These are phyloP conservation scores for Vanderwaltozyma tropicalis DNA, from an alignment of 805 yeast species.

Conservation along the genomic window DNA sequence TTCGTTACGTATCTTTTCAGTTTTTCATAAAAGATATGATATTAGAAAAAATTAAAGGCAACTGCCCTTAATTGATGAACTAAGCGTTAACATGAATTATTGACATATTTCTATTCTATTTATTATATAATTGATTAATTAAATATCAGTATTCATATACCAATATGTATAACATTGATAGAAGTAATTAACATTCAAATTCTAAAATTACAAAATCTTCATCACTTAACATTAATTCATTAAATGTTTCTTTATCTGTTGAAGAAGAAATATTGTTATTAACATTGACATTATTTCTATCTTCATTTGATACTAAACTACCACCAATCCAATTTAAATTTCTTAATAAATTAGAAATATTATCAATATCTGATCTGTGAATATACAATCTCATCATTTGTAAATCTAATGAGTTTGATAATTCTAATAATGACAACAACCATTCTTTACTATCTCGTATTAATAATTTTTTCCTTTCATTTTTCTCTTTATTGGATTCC, in stretches of 20 bases:
- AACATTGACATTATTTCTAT: slow-evolving; percentile 7
- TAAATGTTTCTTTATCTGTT: slow-evolving; percentile 1
- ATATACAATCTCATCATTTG: slow-evolving; percentile 16
- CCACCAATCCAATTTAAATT: slow-evolving; percentile 29
- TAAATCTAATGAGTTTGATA: slow-evolving; percentile 11
- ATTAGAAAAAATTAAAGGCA: no score
- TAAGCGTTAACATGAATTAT: no score
- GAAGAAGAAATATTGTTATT: not conserved
- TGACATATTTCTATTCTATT: no score
- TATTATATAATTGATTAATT: no score
- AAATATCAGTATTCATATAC: no score
- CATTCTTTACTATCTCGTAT: slow-evolving; percentile 14
- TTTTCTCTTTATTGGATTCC: not conserved
- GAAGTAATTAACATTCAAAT: slow-evolving; percentile 23
- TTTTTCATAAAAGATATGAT: no score
- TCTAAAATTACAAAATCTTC: slow-evolving; percentile 22
- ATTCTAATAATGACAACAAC: slow-evolving; percentile 22
- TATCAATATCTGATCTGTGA: slow-evolving; percentile 10
- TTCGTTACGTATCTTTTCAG: no score
- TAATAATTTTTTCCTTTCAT: not conserved
- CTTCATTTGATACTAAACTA: slow-evolving; percentile 20
- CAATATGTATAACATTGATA: no score
- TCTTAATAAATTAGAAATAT: slow-evolving; percentile 14
- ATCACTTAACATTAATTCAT: slow-evolving; percentile 16
- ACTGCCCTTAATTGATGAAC: no score